These are phyloP conservation scores for Penicillium cataractarum DNA, from an alignment of 495 filamentous ascomycete genomes.

Conservation along the genomic window DNA sequence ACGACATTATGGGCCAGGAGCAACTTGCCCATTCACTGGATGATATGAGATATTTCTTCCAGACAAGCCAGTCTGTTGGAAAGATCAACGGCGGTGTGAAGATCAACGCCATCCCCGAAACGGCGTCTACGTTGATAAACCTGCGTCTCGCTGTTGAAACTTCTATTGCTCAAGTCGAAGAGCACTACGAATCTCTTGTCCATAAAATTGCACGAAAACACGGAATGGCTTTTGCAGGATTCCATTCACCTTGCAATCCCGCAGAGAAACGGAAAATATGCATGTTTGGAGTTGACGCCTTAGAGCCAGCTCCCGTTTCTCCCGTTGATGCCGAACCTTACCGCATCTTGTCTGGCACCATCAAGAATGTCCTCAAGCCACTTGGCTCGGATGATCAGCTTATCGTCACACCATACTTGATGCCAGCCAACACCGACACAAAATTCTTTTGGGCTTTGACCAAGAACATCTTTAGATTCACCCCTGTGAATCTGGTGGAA, in stretches of 20 bases:
- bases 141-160: conserved; percentile 57
- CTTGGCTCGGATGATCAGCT: conserved; percentile 49
- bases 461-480: conserved; percentile 59
- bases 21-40: conserved; percentile 12
- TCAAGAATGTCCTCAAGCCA: conserved; percentile 54
- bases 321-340: conserved; percentile 49
- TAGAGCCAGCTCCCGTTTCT: conserved; percentile 57
- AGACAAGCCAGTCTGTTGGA: conserved; percentile 42
- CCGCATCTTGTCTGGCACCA: conserved; percentile 54
- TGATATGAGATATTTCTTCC: conserved; percentile 17
- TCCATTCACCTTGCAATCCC: conserved; percentile 36
- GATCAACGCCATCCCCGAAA: conserved; percentile 62
- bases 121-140: conserved; percentile 53
- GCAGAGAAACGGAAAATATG: conserved; percentile 34
- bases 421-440: conserved; percentile 67
- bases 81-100: conserved; percentile 62
- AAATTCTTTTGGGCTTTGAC: conserved; percentile 61
- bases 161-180: conserved; percentile 25
- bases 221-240: conserved; percentile 56
- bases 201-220: conserved; percentile 52
- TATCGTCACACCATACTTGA: conserved; percentile 56
- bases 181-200: conserved; percentile 48
- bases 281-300: conserved; percentile 15
- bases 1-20: background rate
- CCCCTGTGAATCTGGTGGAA: conserved; percentile 37